phyloP scores from a whole-genome alignment of 352 stramenopile genomes.

The Pythium phragmitis region DNA sequence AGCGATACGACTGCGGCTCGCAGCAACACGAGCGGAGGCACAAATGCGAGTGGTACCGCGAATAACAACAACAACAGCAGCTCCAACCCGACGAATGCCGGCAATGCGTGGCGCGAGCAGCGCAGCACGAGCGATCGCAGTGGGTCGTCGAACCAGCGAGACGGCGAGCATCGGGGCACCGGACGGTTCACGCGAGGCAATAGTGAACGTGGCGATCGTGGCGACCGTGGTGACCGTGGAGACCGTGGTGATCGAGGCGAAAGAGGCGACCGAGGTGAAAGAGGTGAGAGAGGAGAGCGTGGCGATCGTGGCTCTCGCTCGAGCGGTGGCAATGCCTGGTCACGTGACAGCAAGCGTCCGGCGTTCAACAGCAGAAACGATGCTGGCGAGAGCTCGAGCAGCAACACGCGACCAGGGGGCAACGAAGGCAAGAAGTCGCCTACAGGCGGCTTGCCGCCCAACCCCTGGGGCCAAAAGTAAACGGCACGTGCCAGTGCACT shows the following conservation, averaged over 20 bases:
- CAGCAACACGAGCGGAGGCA: slow-evolving; percentile 48
- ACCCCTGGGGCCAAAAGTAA: slow-evolving; percentile 39
- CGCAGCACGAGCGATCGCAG: slow-evolving; percentile 22
- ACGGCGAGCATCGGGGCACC: slow-evolving; percentile 23
- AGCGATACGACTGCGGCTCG: slow-evolving; percentile 81
- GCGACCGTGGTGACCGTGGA: slow-evolving; percentile 19
- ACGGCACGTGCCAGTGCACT: neutral
- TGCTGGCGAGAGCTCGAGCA: slow-evolving; percentile 30
- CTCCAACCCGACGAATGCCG: neutral
- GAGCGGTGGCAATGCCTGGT: slow-evolving; percentile 39
- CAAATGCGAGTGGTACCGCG: slow-evolving; percentile 17
- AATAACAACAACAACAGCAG: slow-evolving; percentile 29
- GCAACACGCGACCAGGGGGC: slow-evolving; percentile 29
- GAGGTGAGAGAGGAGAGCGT: slow-evolving; percentile 9
- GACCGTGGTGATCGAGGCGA: slow-evolving; percentile 18
- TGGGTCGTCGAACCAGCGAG: slow-evolving; percentile 16
- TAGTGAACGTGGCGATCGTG: slow-evolving; percentile 23
- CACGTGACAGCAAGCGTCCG: slow-evolving; percentile 58
- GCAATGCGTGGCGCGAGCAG: slow-evolving; percentile 21
- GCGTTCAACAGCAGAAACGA: slow-evolving; percentile 33
- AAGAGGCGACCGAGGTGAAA: slow-evolving; percentile 18
- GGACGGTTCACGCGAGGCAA: slow-evolving; percentile 38
- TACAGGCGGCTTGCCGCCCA: slow-evolving; percentile 22
- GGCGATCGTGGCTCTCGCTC: slow-evolving; percentile 32
- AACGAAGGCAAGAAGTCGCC: slow-evolving; percentile 31